Base-by-base conservation (phyloP, 345 rosid genomes). In the Salix exigua region DNA sequence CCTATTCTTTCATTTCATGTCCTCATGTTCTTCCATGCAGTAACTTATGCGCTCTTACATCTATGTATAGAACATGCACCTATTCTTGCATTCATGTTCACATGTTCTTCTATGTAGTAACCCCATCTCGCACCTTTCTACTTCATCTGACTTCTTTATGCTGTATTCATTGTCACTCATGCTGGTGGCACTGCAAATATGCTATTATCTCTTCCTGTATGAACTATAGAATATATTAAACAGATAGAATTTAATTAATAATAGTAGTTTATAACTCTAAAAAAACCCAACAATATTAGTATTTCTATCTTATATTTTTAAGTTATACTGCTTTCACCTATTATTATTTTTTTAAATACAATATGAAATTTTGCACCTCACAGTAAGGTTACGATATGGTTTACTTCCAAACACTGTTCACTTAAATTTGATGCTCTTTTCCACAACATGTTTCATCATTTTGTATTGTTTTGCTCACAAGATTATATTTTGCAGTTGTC, bases 401-500 rank as follows among this genome's bases (percentile, higher is more conserved):
- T 64, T 14, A 40, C 13, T 40, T 40, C 46, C 46, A 42, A 42
- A 42, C 46, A 42, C 13, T 64, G 31, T 5, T 28, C 38, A 5
- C 48, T 5, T 66, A 17, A 37, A 19, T 19, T n/a, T 37, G n/a
- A 2, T 66, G 7, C 21, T 33, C 23, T 66, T 21, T 33, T 33
- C 46, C 13, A 18, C 1, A 66, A 4, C 66, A 44, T 77, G 71
- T 38, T 73, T 11, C 28, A 44, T 14, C 7, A 66, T 67, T 79
- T 58, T 74, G 46, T 30, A 58, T 10, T 65, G 70, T 73, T 74
- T 48, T 12, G 11, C 68, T 30, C 68, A 68, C 44, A 53, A 44
- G 63, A 35, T 55, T 68, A n/a, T 77, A 50, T 81, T 72, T 75
- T 88, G 86, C 94, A 96, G 99, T 81, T 91, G 66, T 90, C 97